A percentile compares a stretch with the other conserved stretches of the same genome.
phyloP scores from a whole-genome alignment of 371 early-diverging fungal species.

The Rhizopus stolonifer region DNA sequence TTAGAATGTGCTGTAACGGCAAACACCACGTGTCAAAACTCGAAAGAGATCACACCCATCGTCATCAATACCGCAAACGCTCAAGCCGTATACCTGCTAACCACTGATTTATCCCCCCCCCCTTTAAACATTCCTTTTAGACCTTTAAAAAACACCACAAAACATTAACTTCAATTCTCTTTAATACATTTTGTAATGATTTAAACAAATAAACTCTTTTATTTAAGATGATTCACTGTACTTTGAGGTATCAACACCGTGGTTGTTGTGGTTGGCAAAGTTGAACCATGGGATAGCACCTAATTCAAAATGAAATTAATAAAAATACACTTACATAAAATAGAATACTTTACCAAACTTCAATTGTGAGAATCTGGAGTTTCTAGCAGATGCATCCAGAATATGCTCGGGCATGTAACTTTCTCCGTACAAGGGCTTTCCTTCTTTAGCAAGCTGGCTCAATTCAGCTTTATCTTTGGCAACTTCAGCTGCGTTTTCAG shows the following conservation, averaged over 20 bases:
- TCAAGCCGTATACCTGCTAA: conserved; percentile 11
- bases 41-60: conserved; percentile 35
- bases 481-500: conserved; percentile 84
- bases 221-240: conserved; percentile 29
- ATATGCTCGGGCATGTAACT: conserved; percentile 60
- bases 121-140: neutral
- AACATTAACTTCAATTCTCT: neutral
- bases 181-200: neutral
- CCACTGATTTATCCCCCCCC: neutral
- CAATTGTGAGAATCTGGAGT: conserved; percentile 69
- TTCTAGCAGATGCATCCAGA: conserved; percentile 67
- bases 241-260: conserved; percentile 66
- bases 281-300: conserved; percentile 80
- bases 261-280: conserved; percentile 80
- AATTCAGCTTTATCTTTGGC: conserved; percentile 70
- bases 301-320: conserved; percentile 16
- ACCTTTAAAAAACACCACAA: neutral
- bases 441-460: conserved; percentile 60
- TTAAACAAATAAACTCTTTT: neutral
- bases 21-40: conserved; percentile 52
- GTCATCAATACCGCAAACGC: conserved; percentile 30
- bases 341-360: conserved; percentile 57
- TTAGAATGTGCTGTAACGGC: conserved; percentile 57
- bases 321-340: neutral
- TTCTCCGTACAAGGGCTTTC: conserved; percentile 72